Conservation (phyloP, 2,329 filamentous ascomycete species). For the Penicillium sclerotigenum region DNA sequence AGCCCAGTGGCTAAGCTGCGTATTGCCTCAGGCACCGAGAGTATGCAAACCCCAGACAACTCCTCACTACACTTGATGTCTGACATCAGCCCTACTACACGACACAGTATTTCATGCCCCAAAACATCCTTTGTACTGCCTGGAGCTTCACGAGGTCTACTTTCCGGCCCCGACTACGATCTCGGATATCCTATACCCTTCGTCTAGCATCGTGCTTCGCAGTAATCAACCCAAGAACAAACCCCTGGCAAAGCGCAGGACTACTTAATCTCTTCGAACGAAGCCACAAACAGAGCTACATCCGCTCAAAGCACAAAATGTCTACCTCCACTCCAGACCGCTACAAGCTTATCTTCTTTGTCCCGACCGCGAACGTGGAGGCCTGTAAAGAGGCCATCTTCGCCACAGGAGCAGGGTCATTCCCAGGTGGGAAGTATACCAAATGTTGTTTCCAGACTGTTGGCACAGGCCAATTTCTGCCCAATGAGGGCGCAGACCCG, state of each 20-base stretch:
- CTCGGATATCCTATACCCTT: background rate
- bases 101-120: background rate
- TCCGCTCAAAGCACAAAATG: conserved; percentile 20
- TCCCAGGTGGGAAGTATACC: conserved; percentile 42
- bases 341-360: conserved; percentile 47
- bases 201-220: background rate
- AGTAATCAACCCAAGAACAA: background rate
- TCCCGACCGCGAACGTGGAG: conserved; percentile 39
- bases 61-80: conserved; percentile 3
- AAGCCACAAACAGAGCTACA: background rate
- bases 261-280: background rate
- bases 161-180: background rate
- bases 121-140: background rate
- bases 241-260: background rate
- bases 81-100: background rate
- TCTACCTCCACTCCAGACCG: conserved; percentile 26
- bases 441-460: conserved; percentile 41
- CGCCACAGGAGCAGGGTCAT: conserved; percentile 41
- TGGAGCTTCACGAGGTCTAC: conserved; percentile 3
- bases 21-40: no score
- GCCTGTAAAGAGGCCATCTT: conserved; percentile 44
- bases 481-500: conserved; percentile 39
- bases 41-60: no score
- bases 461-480: conserved; percentile 44
- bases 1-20: no score